Evolutionary conservation across 2,329 filamentous ascomycete species (phyloP), one percentile per base, ranked within the genome.

Genomic region (Nannizzia gypsea): DNA sequence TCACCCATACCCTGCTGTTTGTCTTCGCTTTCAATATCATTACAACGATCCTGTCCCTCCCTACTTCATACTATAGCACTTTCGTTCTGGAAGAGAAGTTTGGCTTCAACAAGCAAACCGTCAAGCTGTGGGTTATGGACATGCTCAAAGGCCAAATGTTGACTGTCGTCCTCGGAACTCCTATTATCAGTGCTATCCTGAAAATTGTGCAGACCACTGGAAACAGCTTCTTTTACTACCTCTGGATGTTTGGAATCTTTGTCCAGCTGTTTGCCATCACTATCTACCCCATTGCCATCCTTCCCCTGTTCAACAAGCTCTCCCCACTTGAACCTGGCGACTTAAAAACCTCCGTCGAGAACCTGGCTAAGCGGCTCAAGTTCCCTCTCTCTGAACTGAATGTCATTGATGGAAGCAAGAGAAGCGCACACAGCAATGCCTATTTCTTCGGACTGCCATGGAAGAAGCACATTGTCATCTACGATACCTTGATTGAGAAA

Each of bases 381-480:
- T 99, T 99, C 76, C 93, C 93, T 1, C 85, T 99, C 31, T 85
- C 88, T 64, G 90, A 97, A 71, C 82, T 99, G 50, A 90, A 95
- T 70, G 91, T 97, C 69, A 99, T 99, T 69, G 89, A 95, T 71
- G 90, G 89, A 56, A 91, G 87, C 77, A 92, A 92, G 79, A 83
- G 89, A 67, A 90, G 86, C 70, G 87, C 88, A 24, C 89, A 95
- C 76, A 90, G 87, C 76, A 95, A 95, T 70, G 89, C 89, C 20
- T 95, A 95, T 76, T 99, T 99, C 78, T 96, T 95, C 68, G 93
- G 93, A 62, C 83, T 99, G 60, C 93, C 93, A 46, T 99, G 92
- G 91, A 96, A 96, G 83, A 97, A 97, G 83, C 95, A 97, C 79
- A 99, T 99, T 78, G 93, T 99, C 69, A 95, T 99, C 71, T 99